phyloP scores from a whole-genome alignment of 371 early-diverging fungal genomes.

The Fennellomyces sp. region DNA sequence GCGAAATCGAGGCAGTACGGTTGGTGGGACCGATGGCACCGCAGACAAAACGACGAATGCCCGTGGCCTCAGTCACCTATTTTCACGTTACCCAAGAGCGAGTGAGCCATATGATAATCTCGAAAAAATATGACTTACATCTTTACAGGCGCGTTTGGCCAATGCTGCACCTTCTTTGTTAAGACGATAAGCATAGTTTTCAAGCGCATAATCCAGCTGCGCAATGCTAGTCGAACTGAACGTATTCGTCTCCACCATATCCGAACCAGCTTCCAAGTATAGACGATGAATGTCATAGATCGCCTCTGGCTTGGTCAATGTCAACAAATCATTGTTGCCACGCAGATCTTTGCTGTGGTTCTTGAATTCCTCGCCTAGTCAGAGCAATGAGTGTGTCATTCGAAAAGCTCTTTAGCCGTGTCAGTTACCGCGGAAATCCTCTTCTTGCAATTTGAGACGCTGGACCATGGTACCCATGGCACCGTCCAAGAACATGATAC shows the following conservation, averaged over 20 bases:
- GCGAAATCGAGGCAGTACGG: conserved; percentile 94
- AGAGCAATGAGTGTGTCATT: no score
- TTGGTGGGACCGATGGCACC: conserved; percentile 96
- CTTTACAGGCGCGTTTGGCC: conserved; percentile 83
- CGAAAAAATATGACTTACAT: conserved; percentile 46
- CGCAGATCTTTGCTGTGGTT: conserved; percentile 82
- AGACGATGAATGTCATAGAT: conserved; percentile 85
- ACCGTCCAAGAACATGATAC: conserved; percentile 94
- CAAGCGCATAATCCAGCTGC: conserved; percentile 87
- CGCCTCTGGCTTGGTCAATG: conserved; percentile 86
- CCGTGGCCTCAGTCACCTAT: conserved; percentile 57
- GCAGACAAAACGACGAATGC: conserved; percentile 78
- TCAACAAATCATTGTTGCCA: conserved; percentile 94
- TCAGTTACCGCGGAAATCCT: conserved; percentile 75
- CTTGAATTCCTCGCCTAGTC: conserved; percentile 74
- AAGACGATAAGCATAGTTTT: conserved; percentile 84
- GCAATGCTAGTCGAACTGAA: conserved; percentile 91
- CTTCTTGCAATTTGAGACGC: conserved; percentile 77
- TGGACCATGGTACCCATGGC: conserved; percentile 97
- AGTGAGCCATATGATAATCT: background rate
- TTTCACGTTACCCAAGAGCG: background rate
- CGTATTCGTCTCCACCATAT: conserved; percentile 94
- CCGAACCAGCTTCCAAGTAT: conserved; percentile 91
- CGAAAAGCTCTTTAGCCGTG: background rate
- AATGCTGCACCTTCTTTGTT: conserved; percentile 90